phyloP scores from a whole-genome alignment of 106 monocot genomes.

The Dendrobium huoshanense region DNA sequence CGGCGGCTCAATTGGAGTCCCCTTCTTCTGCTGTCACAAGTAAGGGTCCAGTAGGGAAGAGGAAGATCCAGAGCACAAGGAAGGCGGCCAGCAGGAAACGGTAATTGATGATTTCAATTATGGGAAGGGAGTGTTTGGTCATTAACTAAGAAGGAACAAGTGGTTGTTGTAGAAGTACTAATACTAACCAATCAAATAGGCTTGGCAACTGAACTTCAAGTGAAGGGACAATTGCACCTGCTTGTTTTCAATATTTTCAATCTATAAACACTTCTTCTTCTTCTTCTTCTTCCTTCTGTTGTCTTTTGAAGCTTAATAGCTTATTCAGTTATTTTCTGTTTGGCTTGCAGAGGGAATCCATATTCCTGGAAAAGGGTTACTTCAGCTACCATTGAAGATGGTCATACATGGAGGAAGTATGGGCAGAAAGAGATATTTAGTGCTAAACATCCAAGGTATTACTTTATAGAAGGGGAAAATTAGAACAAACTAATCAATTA shows the following conservation, averaged over 20 bases:
- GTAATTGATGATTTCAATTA: slow-evolving; percentile 1
- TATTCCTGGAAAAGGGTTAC: slow-evolving; percentile 10
- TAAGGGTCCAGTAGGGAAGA: neutral
- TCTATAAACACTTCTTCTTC: too few relatives aligned
- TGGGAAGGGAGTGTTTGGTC: too few relatives aligned
- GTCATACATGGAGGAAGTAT: slow-evolving; percentile 61
- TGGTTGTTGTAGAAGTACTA: too few relatives aligned
- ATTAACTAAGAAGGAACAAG: too few relatives aligned
- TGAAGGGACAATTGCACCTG: too few relatives aligned
- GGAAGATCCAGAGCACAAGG: slow-evolving; percentile 4
- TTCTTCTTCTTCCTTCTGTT: neutral
- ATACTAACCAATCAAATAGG: too few relatives aligned
- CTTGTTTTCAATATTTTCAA: too few relatives aligned
- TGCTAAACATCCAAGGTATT: slow-evolving; percentile 37
- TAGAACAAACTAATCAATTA: neutral
- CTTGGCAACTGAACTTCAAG: too few relatives aligned
- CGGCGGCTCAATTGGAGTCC: neutral
- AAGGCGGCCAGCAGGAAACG: slow-evolving; percentile 3
- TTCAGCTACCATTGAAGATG: slow-evolving; percentile 35
- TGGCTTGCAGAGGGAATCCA: slow-evolving; percentile 17
- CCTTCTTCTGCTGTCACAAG: neutral
- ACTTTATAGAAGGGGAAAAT: neutral
- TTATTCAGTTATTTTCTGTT: neutral
- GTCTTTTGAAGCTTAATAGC: neutral
- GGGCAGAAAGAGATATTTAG: slow-evolving; percentile 61